A percentile compares a stretch with the other conserved stretches of the same genome.
phyloP scores from a whole-genome alignment of 1,284 basidiomycete genomes.

The Ganoderma lingzhi region DNA sequence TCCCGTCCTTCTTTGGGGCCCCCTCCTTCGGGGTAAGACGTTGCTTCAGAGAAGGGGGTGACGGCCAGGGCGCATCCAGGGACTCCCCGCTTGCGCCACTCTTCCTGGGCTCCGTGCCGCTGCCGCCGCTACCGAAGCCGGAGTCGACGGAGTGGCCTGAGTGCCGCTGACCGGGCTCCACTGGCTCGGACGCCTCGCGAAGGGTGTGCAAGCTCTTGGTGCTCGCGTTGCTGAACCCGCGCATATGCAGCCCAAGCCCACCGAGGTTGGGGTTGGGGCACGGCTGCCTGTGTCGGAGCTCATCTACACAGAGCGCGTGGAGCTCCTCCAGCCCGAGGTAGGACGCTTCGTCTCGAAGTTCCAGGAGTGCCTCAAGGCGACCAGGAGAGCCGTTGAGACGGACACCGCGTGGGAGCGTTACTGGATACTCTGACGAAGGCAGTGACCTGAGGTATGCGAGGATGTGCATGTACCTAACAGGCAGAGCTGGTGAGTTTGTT shows the following conservation, averaged over 20 bases:
- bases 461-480: slow-evolving; percentile 69
- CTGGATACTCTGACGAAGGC: slow-evolving; percentile 52
- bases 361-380: slow-evolving; percentile 70
- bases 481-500: slow-evolving; percentile 17
- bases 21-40: slow-evolving; percentile 24
- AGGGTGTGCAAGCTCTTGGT: slow-evolving; percentile 42
- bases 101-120: slow-evolving; percentile 26
- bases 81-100: slow-evolving; percentile 26
- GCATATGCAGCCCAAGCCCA: slow-evolving; percentile 37
- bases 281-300: slow-evolving; percentile 55
- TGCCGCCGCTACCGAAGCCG: slow-evolving; percentile 35
- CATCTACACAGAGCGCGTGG: slow-evolving; percentile 68
- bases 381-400: slow-evolving; percentile 56
- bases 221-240: slow-evolving; percentile 41
- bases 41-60: slow-evolving; percentile 26
- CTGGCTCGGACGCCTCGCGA: slow-evolving; percentile 38
- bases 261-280: slow-evolving; percentile 41
- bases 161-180: slow-evolving; percentile 19
- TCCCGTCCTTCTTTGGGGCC: slow-evolving; percentile 30
- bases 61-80: slow-evolving; percentile 29
- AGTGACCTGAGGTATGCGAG: slow-evolving; percentile 73
- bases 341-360: slow-evolving; percentile 76
- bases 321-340: slow-evolving; percentile 73
- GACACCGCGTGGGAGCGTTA: slow-evolving; percentile 65
- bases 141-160: slow-evolving; percentile 36